Base-by-base conservation (phyloP, 2,329 filamentous ascomycete species). In the Cercospora zeina region DNA sequence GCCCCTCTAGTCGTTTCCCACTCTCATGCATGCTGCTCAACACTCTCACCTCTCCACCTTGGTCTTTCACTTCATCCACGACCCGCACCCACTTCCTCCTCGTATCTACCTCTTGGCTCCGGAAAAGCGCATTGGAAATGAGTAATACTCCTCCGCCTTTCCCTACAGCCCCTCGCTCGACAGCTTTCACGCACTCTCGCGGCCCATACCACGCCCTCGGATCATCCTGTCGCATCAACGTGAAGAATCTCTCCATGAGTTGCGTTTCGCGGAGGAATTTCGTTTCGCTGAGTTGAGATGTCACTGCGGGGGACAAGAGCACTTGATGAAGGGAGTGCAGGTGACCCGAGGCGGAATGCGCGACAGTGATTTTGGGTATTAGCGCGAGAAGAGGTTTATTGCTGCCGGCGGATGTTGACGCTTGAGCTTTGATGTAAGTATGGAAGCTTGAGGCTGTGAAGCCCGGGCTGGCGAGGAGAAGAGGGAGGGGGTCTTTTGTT, bases 11-110 rank as follows among this genome's bases (percentile, higher is more conserved):
- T 63, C 92, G 82, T 78, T 89, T 89, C 0, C 95, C 95, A 74
- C 93, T 97, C 79, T 97, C 93, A 75, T 97, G 93, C 72, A 96
- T 89, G 70, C 90, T 93, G 75, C 93, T 97, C 30, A 97, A 78
- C n/a, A 97, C 85, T 58, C 90, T 82, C 0, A 91, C 90, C 67
- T 97, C 92, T 1, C 93, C 95, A 4, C 93, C 95, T 66, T 91
- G 88, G 2, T 81, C 78, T 58, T 87, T 87, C n/a, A 97, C 93
- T 65, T 87, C 88, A 74, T 97, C 93, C 3, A 97, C 93, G 50
- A 97, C 81, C 8, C 80, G 80, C 0, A 97, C 93, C 82, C 93
- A 97, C 66, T 87, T 85, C 73, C 88, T 90, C 68, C 95, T 82
- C 62, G 87, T 88, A 0, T 81, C 83, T 5, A 97, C 83, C 61